Evolutionary conservation across 257 asterid species (phyloP).

Genomic region (Solanum raphanifolium): DNA sequence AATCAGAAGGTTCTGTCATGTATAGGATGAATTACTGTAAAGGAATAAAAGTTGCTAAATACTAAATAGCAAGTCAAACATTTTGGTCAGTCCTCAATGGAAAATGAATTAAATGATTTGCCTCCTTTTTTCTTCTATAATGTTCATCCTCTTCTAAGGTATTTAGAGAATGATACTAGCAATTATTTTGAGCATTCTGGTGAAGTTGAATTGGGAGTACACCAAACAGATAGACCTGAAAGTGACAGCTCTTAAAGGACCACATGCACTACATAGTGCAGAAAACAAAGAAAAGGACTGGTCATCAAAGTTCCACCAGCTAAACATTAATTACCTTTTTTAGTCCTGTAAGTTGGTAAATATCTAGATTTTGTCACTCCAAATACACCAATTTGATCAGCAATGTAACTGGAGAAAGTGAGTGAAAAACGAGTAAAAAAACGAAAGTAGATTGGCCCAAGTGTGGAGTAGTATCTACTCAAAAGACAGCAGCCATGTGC

Average conservation of each 20-base stretch:
- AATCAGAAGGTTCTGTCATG: not conserved
- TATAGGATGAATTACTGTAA: not conserved
- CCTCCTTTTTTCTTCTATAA: not conserved
- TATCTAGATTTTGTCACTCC: not conserved
- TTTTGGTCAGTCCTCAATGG: not conserved
- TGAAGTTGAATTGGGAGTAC: not conserved
- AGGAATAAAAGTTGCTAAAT: not conserved
- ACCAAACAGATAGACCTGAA: conserved; percentile 14
- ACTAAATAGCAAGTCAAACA: not conserved
- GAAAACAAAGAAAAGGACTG: conserved; percentile 23
- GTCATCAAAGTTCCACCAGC: conserved; percentile 1
- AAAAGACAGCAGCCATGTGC: not conserved
- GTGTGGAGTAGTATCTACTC: not conserved
- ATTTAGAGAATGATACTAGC: not conserved
- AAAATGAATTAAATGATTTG: not conserved
- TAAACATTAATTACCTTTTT: not conserved
- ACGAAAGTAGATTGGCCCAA: not conserved
- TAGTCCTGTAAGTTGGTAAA: not conserved
- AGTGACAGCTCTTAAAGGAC: conserved; percentile 18
- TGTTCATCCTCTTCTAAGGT: not conserved
- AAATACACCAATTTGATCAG: not conserved
- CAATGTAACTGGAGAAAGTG: not conserved
- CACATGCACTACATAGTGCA: conserved; percentile 28
- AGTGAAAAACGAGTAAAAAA: not conserved
- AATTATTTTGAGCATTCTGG: not conserved